These are phyloP conservation scores for Pyrenophora seminiperda DNA, from an alignment of 2,329 filamentous ascomycete genomes.

Conservation along the genomic window DNA sequence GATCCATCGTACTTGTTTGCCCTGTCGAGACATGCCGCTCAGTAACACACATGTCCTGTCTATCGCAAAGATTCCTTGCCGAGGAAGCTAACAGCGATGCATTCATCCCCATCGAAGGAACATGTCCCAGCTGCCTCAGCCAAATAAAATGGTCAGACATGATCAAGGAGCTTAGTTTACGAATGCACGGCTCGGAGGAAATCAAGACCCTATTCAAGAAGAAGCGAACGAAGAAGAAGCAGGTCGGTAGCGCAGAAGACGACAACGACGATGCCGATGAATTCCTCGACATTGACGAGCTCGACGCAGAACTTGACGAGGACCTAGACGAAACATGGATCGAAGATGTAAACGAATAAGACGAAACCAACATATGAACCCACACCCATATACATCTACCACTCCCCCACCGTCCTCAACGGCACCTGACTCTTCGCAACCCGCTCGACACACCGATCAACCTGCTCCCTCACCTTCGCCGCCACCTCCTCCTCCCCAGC, in stretches of 20 bases:
- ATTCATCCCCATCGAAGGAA: constrained; percentile 70
- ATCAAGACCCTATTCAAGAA: constrained; percentile 70
- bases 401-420: constrained; percentile 37
- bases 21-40: constrained; percentile 55
- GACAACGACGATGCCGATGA: constrained; percentile 22
- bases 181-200: constrained; percentile 72
- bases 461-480: constrained; percentile 34
- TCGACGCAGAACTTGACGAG: constrained; percentile 40
- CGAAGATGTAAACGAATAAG: constrained; percentile 40
- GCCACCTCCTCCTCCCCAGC: constrained; percentile 58
- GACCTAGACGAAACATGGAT: constrained; percentile 45
- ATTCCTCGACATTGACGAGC: constrained; percentile 23
- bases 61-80: constrained; percentile 58
- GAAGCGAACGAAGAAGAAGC: constrained; percentile 48
- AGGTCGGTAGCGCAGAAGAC: constrained; percentile 25
- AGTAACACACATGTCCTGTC: constrained; percentile 61
- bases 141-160: constrained; percentile 73
- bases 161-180: constrained; percentile 80
- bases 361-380: constrained; percentile 9
- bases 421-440: constrained; percentile 28
- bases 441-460: constrained; percentile 29
- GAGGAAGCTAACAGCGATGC: constrained; percentile 41
- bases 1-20: constrained; percentile 58
- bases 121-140: constrained; percentile 71
- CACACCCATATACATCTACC: constrained; percentile 22